These are phyloP conservation scores for Phylloporus sp. DNA, from an alignment of 1,284 basidiomycete genomes.

Conservation along the genomic window DNA sequence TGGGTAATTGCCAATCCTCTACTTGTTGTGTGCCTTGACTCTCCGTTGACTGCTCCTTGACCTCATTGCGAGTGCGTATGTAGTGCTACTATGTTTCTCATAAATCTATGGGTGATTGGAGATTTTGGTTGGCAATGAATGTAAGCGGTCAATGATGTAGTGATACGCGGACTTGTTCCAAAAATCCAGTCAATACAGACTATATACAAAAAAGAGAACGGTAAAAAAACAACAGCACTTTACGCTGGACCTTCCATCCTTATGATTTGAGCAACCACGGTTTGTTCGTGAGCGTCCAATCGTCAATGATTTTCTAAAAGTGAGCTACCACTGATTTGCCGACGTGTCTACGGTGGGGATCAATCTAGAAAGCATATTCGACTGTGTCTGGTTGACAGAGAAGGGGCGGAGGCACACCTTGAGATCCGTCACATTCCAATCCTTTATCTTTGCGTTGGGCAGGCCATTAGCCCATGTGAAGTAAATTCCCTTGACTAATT, in stretches of 20 bases:
- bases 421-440: slow-evolving; percentile 97
- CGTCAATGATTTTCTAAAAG: slow-evolving; percentile 49
- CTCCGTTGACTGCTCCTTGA: not conserved
- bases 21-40: not conserved
- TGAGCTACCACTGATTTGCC: slow-evolving; percentile 92
- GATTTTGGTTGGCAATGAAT: too few species aligned
- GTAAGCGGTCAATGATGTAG: too few species aligned
- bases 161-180: too few species aligned
- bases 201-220: too few species aligned
- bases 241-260: too few species aligned
- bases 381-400: not conserved
- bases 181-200: too few species aligned
- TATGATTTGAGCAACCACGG: slow-evolving; percentile 63
- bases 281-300: slow-evolving; percentile 82
- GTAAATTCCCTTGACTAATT: slow-evolving; percentile 88
- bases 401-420: slow-evolving; percentile 53
- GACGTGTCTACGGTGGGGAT: slow-evolving; percentile 88
- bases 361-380: slow-evolving; percentile 60
- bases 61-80: not conserved
- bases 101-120: not conserved
- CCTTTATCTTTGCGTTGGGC: slow-evolving; percentile 84
- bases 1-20: not conserved
- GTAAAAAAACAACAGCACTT: too few species aligned
- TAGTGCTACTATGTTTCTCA: not conserved
- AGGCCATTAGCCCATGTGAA: slow-evolving; percentile 93